These are phyloP conservation scores for Tylopilus sp. DNA, from an alignment of 768 basidiomycete genomes.

Conservation along the genomic window DNA sequence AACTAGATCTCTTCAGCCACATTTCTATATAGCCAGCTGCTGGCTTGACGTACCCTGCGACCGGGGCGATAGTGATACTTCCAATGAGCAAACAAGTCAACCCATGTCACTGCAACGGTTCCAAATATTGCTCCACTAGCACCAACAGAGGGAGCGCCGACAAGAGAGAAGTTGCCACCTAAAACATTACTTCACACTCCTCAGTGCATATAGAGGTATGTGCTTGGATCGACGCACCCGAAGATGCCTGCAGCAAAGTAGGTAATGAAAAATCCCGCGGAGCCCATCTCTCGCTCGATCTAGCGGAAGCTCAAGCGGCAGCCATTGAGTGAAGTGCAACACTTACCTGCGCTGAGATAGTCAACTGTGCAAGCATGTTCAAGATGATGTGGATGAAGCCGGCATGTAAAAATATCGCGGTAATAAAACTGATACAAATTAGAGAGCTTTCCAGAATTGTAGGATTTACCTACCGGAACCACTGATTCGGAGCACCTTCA, in stretches of 20 bases:
- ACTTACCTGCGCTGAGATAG: conserved; percentile 70
- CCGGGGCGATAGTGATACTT: conserved; percentile 79
- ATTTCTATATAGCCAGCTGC: neutral
- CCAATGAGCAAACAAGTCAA: conserved; percentile 93
- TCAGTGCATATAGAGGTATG: conserved; percentile 3
- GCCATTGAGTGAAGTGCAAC: neutral
- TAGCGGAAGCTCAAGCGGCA: conserved; percentile 28
- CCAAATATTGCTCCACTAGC: conserved; percentile 94
- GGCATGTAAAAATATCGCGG: conserved; percentile 89
- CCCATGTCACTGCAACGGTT: conserved; percentile 79
- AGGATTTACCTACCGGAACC: conserved; percentile 41
- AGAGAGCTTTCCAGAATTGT: conserved; percentile 46
- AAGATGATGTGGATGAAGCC: conserved; percentile 90
- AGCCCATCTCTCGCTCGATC: conserved; percentile 92
- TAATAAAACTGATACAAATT: conserved; percentile 60
- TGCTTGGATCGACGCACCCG: conserved; percentile 47
- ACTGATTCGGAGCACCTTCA: conserved; percentile 47
- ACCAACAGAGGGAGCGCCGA: conserved; percentile 85
- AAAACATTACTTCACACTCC: conserved; percentile 60
- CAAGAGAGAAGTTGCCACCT: conserved; percentile 89
- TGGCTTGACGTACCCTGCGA: conserved; percentile 52
- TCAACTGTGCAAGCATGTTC: conserved; percentile 87
- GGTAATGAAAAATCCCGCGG: conserved; percentile 75
- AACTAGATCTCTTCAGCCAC: conserved; percentile 45
- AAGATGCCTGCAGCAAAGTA: conserved; percentile 93